Conservation (phyloP, 495 filamentous ascomycete species). For the Parathielavia hyrcaniae region DNA sequence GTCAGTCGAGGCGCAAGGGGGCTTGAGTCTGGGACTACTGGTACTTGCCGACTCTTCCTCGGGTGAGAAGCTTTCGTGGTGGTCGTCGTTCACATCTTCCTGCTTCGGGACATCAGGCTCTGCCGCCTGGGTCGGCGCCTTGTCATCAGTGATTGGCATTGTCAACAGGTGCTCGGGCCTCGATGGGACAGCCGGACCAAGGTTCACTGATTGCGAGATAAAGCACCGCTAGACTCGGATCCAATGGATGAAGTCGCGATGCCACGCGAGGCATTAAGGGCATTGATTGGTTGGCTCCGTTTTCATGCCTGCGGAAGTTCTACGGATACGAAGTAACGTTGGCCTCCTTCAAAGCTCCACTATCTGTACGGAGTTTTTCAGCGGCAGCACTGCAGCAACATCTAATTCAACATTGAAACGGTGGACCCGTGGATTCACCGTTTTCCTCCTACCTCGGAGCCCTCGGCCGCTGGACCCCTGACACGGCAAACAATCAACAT, state of each 20-base stretch:
- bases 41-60: slow-evolving; percentile 32
- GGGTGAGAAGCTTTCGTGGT: slow-evolving; percentile 45
- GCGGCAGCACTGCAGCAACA: not conserved
- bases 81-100: slow-evolving; percentile 18
- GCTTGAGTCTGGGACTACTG: not conserved
- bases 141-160: slow-evolving; percentile 13
- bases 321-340: not conserved
- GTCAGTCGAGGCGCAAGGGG: not conserved
- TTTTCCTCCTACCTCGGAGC: too few relatives aligned
- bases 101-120: not conserved
- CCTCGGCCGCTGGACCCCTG: not conserved
- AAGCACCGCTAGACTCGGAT: slow-evolving; percentile 5
- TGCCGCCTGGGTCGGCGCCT: not conserved
- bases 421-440: too few relatives aligned
- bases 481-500: not conserved
- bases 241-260: slow-evolving; percentile 5
- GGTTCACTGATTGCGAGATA: slow-evolving; percentile 15
- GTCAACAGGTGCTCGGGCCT: not conserved
- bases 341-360: not conserved
- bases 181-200: not conserved
- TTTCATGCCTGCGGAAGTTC: not conserved
- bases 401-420: not conserved
- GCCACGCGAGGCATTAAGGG: not conserved
- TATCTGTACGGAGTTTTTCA: too few relatives aligned
- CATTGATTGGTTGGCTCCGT: not conserved